Conservation (phyloP, 2,329 filamentous ascomycete species). For the Decorospora gaudefroyi region DNA sequence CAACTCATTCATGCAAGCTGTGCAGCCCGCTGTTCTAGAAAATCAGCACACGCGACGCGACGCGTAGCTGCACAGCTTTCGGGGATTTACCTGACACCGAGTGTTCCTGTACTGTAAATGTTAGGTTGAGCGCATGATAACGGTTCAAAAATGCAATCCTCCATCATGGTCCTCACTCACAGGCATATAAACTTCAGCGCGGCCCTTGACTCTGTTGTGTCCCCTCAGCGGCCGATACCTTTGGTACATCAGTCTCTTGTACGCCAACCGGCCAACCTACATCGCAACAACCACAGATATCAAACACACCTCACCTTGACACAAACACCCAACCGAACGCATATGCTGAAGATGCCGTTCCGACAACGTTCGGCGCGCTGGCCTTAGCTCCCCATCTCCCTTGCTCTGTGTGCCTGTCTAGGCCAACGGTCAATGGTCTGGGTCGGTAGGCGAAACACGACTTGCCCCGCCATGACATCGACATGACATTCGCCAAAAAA, state of each 20-base stretch:
- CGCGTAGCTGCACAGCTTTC: too few species aligned
- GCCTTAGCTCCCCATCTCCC: conserved; percentile 18
- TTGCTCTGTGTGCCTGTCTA: too few species aligned
- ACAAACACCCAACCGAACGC: background rate
- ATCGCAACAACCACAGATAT: too few species aligned
- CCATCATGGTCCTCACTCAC: conserved; percentile 31
- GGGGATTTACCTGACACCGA: too few species aligned
- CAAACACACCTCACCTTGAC: conserved; percentile 4
- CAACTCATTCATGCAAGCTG: too few species aligned
- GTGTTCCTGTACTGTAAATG: background rate
- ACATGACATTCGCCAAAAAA: conserved; percentile 32
- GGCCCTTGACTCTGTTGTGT: background rate
- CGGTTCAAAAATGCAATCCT: conserved; percentile 1
- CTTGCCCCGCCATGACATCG: conserved; percentile 35
- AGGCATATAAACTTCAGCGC: conserved; percentile 11
- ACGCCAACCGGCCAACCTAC: too few species aligned
- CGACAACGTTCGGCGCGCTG: conserved; percentile 6
- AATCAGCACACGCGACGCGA: too few species aligned
- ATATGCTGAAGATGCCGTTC: conserved; percentile 13
- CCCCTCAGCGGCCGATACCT: too few species aligned
- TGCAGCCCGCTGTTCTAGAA: too few species aligned
- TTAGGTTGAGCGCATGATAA: conserved; percentile 1
- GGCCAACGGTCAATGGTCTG: conserved; percentile 18
- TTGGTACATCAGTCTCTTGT: too few species aligned
- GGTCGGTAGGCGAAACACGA: conserved; percentile 9